Evolutionary conservation across 2,329 filamentous ascomycete genomes (phyloP).

Genomic region (Talaromyces islandicus): DNA sequence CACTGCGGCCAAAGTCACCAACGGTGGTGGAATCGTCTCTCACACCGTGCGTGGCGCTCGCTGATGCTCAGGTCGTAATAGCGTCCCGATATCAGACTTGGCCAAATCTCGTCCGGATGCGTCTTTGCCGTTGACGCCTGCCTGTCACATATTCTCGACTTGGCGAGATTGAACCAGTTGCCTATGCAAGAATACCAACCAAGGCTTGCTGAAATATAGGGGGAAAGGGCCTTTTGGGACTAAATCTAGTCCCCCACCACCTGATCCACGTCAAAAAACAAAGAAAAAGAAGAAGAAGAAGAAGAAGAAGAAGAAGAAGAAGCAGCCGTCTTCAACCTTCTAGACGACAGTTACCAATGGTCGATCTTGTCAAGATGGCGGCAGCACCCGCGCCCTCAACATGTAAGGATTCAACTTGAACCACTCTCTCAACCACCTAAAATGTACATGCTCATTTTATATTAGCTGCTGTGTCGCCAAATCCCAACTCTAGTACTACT

Average conservation of each 20-base stretch:
- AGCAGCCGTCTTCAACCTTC: not conserved
- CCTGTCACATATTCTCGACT: not conserved
- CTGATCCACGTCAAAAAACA: not conserved
- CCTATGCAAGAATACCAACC: not conserved
- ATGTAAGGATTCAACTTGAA: not conserved
- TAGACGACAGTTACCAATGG: not conserved
- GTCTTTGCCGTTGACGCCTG: not conserved
- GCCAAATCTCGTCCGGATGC: not conserved
- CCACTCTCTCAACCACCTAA: not conserved
- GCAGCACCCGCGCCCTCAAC: not conserved
- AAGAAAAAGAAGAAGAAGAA: no score
- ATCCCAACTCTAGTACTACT: constrained; percentile 3
- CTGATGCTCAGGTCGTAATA: not conserved
- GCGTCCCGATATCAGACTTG: not conserved
- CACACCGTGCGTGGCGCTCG: not conserved
- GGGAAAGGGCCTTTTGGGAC: not conserved
- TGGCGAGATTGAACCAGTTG: not conserved
- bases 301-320: no score
- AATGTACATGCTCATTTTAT: not conserved
- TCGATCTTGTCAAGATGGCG: constrained; percentile 1
- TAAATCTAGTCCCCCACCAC: not conserved
- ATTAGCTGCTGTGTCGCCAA: not conserved
- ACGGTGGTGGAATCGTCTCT: not conserved
- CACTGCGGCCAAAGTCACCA: not conserved
- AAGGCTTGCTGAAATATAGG: not conserved